Evolutionary conservation across 495 filamentous ascomycete species (phyloP).

Genomic region (Lophiotrema nucula): DNA sequence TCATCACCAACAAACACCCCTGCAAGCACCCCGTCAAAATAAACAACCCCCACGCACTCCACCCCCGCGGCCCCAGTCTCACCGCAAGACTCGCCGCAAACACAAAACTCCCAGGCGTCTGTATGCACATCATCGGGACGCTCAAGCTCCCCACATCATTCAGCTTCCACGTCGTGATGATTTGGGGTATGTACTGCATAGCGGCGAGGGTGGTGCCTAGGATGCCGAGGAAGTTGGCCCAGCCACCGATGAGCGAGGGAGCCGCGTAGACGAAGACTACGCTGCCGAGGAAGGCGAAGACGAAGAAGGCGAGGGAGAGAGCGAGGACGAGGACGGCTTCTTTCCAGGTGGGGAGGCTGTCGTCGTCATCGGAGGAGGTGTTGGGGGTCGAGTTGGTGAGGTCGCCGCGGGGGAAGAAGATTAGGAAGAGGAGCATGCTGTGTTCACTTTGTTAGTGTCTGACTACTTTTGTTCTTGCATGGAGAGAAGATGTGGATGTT

Average conservation of each 20-base stretch:
- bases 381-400: constrained; percentile 37
- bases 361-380: constrained; percentile 36
- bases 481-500: background rate
- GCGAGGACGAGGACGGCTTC: constrained; percentile 71
- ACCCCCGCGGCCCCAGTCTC: constrained; percentile 75
- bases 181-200: constrained; percentile 92
- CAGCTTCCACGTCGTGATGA: constrained; percentile 81
- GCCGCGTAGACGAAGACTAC: constrained; percentile 55
- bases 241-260: constrained; percentile 61
- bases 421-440: constrained; percentile 47
- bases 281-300: constrained; percentile 65
- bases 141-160: constrained; percentile 84
- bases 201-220: constrained; percentile 73
- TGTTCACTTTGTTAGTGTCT: background rate
- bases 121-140: constrained; percentile 98
- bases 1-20: constrained; percentile 76
- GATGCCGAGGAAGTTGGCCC: constrained; percentile 82
- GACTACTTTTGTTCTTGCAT: too few species aligned
- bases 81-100: constrained; percentile 83
- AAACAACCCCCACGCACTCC: constrained; percentile 93
- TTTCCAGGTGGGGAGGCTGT: constrained; percentile 61
- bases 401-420: constrained; percentile 46
- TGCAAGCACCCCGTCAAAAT: constrained; percentile 83
- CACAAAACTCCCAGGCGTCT: constrained; percentile 86
- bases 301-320: constrained; percentile 67